These are phyloP conservation scores for Neofusicoccum cordaticola DNA, from an alignment of 2,329 filamentous ascomycete species.

Conservation along the genomic window DNA sequence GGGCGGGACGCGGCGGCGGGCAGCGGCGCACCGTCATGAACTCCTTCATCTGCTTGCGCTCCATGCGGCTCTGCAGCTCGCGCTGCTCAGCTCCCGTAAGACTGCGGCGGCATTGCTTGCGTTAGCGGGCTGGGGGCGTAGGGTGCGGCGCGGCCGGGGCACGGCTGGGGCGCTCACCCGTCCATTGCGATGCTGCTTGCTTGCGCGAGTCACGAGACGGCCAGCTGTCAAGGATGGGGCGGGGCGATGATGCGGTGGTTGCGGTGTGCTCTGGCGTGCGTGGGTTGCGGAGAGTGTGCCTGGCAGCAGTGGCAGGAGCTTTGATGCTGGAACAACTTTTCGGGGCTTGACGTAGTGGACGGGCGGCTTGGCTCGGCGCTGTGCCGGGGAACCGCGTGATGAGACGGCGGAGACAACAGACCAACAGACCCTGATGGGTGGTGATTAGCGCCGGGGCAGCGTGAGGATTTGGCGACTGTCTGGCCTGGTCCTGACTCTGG, in stretches of 20 bases:
- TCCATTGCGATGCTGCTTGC: slow-evolving; percentile 22
- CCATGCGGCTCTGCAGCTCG: slow-evolving; percentile 90
- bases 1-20: not conserved
- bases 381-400: slow-evolving; percentile 13
- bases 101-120: slow-evolving; percentile 38
- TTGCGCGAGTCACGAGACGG: slow-evolving; percentile 8
- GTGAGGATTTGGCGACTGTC: not conserved
- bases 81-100: slow-evolving; percentile 80
- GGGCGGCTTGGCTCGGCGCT: not conserved
- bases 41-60: slow-evolving; percentile 98
- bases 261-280: not conserved
- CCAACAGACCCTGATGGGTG: slow-evolving; percentile 11
- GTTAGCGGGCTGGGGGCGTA: not conserved
- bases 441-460: slow-evolving; percentile 9
- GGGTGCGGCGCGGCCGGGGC: not conserved
- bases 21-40: slow-evolving; percentile 86
- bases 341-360: slow-evolving; percentile 10
- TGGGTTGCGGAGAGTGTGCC: slow-evolving; percentile 1
- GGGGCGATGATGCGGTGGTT: slow-evolving; percentile 4
- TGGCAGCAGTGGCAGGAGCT: not conserved
- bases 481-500: not conserved
- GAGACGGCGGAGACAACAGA: not conserved
- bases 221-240: not conserved
- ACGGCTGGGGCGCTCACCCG: slow-evolving; percentile 19
- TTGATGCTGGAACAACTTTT: slow-evolving; percentile 12